phyloP scores from a whole-genome alignment of 208 protist species.

The Kentomonas sorsogonicus region DNA sequence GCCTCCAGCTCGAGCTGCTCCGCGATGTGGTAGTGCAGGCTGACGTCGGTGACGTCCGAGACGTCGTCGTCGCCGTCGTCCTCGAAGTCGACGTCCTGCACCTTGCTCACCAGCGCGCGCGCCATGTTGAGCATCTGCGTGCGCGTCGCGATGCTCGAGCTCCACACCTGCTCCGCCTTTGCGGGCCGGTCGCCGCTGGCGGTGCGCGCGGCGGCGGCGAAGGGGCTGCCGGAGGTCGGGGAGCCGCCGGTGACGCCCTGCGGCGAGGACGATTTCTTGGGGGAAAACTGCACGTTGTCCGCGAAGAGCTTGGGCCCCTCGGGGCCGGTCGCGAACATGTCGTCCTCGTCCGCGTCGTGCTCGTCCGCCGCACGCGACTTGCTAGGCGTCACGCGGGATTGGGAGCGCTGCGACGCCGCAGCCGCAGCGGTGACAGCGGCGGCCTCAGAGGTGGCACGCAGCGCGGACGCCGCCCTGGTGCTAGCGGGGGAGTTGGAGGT shows the following conservation, averaged over 20 bases:
- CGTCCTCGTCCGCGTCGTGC: constrained; percentile 29
- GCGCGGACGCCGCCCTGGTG: neutral
- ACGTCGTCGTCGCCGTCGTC: constrained; percentile 23
- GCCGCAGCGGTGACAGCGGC: neutral
- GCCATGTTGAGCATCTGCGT: constrained; percentile 42
- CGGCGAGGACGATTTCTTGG: too few relatives aligned
- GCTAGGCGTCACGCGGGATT: neutral
- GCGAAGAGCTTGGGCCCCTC: constrained; percentile 33
- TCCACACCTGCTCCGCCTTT: neutral
- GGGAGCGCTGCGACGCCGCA: too few relatives aligned
- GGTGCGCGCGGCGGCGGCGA: too few relatives aligned
- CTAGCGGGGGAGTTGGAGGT: neutral
- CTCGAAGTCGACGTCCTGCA: constrained; percentile 33
- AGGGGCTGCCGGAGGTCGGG: too few relatives aligned
- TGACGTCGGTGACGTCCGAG: constrained; percentile 62
- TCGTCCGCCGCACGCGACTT: neutral
- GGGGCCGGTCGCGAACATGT: constrained; percentile 34
- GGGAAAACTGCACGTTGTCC: too few relatives aligned
- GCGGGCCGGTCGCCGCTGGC: too few relatives aligned
- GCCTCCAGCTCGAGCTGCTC: constrained; percentile 51
- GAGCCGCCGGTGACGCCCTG: too few relatives aligned
- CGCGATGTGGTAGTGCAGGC: constrained; percentile 71
- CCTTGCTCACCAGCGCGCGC: constrained; percentile 31
- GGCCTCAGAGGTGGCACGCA: neutral
- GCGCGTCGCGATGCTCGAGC: constrained; percentile 27